Conservation (phyloP, 2,329 filamentous ascomycete species). For the Diatrype stigma region DNA sequence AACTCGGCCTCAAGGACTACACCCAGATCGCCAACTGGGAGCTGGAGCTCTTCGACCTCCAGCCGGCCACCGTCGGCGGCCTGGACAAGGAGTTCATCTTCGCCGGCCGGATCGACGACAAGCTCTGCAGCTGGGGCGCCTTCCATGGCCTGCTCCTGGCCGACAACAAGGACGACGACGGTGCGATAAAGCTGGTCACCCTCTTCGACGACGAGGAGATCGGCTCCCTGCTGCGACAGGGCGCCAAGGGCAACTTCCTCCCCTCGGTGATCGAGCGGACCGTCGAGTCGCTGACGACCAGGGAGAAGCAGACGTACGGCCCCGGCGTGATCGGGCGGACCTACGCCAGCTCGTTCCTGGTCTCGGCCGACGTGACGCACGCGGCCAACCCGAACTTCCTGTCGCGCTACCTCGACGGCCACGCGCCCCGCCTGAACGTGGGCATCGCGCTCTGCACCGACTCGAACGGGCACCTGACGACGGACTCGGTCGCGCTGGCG, state of each 20-base stretch:
- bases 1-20: slow-evolving; percentile 71
- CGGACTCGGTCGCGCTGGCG: slow-evolving; percentile 79
- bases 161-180: slow-evolving; percentile 50
- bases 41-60: slow-evolving; percentile 87
- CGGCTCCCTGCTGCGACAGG: slow-evolving; percentile 83
- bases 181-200: slow-evolving; percentile 84
- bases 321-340: slow-evolving; percentile 70
- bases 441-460: slow-evolving; percentile 78
- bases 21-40: slow-evolving; percentile 90
- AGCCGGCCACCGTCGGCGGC: slow-evolving; percentile 79
- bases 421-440: slow-evolving; percentile 83
- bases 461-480: slow-evolving; percentile 94
- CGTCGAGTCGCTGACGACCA: slow-evolving; percentile 57
- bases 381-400: slow-evolving; percentile 94
- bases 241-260: slow-evolving; percentile 85
- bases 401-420: slow-evolving; percentile 74
- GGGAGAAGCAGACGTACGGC: slow-evolving; percentile 40
- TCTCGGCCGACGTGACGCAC: slow-evolving; percentile 91
- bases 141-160: slow-evolving; percentile 76
- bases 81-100: slow-evolving; percentile 93
- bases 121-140: slow-evolving; percentile 92
- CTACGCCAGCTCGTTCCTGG: slow-evolving; percentile 85
- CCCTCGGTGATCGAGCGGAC: slow-evolving; percentile 76
- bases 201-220: slow-evolving; percentile 98
- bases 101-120: slow-evolving; percentile 92